These are phyloP conservation scores for Aspergillus unguis DNA, from an alignment of 2,329 filamentous ascomycete species.

Conservation along the genomic window DNA sequence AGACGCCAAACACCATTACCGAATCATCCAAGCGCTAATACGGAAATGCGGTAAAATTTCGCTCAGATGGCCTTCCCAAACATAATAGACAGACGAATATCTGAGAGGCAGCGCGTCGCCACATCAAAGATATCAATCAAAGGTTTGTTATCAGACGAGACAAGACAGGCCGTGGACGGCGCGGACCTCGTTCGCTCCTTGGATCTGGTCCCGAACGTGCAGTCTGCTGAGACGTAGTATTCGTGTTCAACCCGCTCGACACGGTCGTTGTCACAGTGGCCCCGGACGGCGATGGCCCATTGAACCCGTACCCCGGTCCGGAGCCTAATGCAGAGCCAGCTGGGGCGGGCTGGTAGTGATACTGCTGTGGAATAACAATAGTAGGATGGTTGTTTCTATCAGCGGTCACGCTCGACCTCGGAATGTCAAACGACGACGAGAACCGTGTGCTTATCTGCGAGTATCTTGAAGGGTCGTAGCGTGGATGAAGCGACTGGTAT, in stretches of 20 bases:
- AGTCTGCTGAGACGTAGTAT: not conserved
- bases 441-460: not conserved
- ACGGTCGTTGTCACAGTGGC: not conserved
- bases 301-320: not conserved
- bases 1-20: too few relatives aligned
- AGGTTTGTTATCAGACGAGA: conserved; percentile 37
- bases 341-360: not conserved
- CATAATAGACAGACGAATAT: not conserved
- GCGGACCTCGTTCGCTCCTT: conserved; percentile 12
- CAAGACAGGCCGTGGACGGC: conserved; percentile 33
- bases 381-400: not conserved
- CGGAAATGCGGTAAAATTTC: not conserved
- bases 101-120: not conserved
- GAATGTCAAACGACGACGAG: conserved; percentile 2
- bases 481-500: conserved; percentile 27
- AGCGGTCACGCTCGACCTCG: not conserved
- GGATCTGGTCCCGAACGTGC: not conserved
- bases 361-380: not conserved
- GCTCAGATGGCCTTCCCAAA: not conserved
- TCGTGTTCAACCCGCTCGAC: not conserved
- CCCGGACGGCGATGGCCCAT: not conserved
- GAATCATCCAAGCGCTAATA: not conserved
- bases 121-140: conserved; percentile 4
- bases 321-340: not conserved
- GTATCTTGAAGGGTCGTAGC: conserved; percentile 36